These are phyloP conservation scores for Phytopythium oedochilum DNA, from an alignment of 352 stramenopile genomes.

Conservation along the genomic window DNA sequence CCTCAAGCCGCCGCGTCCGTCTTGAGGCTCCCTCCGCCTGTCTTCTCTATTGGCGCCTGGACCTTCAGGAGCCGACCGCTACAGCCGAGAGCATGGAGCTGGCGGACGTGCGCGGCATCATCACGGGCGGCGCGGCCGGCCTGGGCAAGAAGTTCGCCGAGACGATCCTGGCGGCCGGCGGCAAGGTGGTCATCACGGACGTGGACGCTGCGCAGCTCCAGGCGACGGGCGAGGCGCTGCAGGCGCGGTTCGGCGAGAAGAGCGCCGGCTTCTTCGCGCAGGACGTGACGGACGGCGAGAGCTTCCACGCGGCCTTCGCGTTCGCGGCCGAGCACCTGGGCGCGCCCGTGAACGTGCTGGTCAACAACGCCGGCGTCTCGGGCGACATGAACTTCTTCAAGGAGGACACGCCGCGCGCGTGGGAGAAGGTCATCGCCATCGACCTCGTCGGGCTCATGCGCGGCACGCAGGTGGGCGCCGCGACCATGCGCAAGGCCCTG, in stretches of 20 bases:
- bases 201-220: conserved; percentile 34
- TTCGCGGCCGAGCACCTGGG: conserved; percentile 29
- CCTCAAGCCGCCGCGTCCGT: no score
- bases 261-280: conserved; percentile 31
- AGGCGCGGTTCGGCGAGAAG: conserved; percentile 21
- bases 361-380: conserved; percentile 54
- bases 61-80: neutral
- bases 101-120: conserved; percentile 29
- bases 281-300: conserved; percentile 40
- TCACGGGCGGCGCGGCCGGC: conserved; percentile 44
- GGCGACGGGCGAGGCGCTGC: conserved; percentile 28
- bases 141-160: conserved; percentile 44
- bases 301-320: conserved; percentile 42
- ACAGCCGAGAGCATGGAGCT: conserved; percentile 27
- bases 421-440: conserved; percentile 45
- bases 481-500: conserved; percentile 28
- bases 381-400: conserved; percentile 27
- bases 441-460: conserved; percentile 44
- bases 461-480: conserved; percentile 39
- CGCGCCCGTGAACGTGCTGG: conserved; percentile 36
- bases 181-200: conserved; percentile 52
- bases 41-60: neutral
- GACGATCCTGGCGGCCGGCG: conserved; percentile 31
- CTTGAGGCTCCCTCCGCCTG: no score
- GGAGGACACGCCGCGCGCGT: conserved; percentile 25